Evolutionary conservation across 2,329 filamentous ascomycete species (phyloP).

Genomic region (Claviceps monticola): DNA sequence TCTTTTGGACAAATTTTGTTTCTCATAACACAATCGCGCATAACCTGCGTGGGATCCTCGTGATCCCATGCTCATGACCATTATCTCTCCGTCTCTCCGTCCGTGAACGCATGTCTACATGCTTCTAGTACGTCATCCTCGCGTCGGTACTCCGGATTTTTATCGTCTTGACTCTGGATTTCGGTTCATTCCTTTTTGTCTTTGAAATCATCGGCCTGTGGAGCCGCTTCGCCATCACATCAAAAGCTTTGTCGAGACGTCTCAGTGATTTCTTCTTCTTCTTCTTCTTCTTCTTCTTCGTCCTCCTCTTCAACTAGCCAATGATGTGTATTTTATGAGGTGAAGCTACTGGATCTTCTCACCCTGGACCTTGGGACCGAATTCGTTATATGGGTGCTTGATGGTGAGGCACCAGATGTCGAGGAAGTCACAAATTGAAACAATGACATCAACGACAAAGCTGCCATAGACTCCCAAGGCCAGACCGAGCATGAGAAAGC

Average conservation of each 20-base stretch:
- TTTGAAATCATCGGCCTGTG: neutral
- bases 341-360: conserved; percentile 25
- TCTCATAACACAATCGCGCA: neutral
- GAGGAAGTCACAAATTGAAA: conserved; percentile 92
- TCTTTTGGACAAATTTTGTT: neutral
- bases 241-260: neutral
- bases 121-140: neutral
- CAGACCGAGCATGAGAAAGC: conserved; percentile 76
- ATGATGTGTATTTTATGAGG: neutral
- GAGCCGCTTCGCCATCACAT: neutral
- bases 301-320: neutral
- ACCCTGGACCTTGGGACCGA: conserved; percentile 15
- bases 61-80: neutral
- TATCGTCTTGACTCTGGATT: neutral
- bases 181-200: neutral
- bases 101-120: neutral
- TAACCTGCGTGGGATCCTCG: neutral
- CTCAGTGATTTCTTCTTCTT: neutral
- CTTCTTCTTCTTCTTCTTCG: no score
- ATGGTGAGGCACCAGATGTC: conserved; percentile 98
- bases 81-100: neutral
- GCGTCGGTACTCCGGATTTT: neutral
- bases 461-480: conserved; percentile 89
- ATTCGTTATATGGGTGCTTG: conserved; percentile 59
- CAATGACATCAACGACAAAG: conserved; percentile 94